Conservation (phyloP, 306 rosid genomes). For the Rubus idaeus region DNA sequence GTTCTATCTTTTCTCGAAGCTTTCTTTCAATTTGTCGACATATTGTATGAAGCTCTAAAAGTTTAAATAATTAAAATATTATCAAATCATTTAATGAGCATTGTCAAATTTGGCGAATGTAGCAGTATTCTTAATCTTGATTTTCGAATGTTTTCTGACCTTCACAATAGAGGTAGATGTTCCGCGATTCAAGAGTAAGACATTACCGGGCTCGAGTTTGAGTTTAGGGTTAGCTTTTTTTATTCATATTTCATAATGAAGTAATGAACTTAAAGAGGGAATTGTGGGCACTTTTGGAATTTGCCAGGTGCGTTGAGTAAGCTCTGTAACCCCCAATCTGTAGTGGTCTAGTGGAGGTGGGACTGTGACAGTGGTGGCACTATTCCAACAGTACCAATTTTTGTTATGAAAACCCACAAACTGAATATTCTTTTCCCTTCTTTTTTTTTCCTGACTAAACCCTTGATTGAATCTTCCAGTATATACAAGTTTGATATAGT, state of each 20-base stretch:
- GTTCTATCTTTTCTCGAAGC: too few relatives aligned
- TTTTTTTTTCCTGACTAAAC: background rate
- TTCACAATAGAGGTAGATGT: background rate
- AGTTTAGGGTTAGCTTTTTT: too few relatives aligned
- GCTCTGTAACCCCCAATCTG: background rate
- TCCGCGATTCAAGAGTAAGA: background rate
- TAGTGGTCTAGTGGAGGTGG: conserved; percentile 4
- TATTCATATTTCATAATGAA: too few relatives aligned
- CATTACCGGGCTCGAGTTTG: too few relatives aligned
- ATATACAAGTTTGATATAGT: background rate
- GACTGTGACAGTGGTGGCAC: background rate
- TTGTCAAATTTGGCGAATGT: background rate
- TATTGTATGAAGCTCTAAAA: too few relatives aligned
- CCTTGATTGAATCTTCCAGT: conserved; percentile 15
- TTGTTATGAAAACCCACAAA: background rate
- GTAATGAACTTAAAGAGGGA: too few relatives aligned
- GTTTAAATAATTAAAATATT: too few relatives aligned
- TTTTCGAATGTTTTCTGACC: background rate
- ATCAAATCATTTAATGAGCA: background rate
- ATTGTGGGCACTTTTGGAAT: background rate
- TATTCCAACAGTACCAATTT: background rate
- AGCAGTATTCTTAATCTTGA: background rate
- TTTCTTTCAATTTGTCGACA: too few relatives aligned
- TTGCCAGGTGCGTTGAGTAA: background rate
- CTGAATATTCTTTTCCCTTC: conserved; percentile 4